phyloP scores from a whole-genome alignment of 331 rosid genomes.

The Pyracantha coccinea region DNA sequence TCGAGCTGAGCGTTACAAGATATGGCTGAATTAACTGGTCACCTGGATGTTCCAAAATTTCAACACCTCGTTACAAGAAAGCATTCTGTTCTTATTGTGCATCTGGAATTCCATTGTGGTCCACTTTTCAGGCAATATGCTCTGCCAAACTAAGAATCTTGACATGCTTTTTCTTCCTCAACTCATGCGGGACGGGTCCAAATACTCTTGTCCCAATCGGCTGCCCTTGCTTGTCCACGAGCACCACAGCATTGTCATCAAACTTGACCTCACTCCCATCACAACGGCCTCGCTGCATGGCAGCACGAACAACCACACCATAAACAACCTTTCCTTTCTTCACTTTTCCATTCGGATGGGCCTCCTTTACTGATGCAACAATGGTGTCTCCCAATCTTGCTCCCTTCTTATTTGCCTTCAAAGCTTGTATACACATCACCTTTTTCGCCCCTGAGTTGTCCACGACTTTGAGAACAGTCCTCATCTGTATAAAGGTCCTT shows the following conservation, averaged over 20 bases:
- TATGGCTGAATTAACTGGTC: not conserved
- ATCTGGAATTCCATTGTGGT: not conserved
- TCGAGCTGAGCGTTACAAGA: not conserved
- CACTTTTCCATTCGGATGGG: slow-evolving; percentile 82
- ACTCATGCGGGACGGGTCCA: slow-evolving; percentile 83
- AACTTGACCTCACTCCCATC: slow-evolving; percentile 88
- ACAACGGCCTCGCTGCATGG: slow-evolving; percentile 66
- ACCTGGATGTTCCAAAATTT: not conserved
- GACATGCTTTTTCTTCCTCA: slow-evolving; percentile 74
- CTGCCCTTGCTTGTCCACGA: slow-evolving; percentile 83
- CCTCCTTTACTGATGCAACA: slow-evolving; percentile 84
- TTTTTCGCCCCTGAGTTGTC: slow-evolving; percentile 85
- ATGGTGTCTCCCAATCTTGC: slow-evolving; percentile 90
- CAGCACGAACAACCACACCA: slow-evolving; percentile 77
- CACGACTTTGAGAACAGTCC: slow-evolving; percentile 92
- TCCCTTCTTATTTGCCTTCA: slow-evolving; percentile 71
- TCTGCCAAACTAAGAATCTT: slow-evolving; percentile 78
- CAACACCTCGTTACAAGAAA: not conserved
- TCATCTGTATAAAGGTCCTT: slow-evolving; percentile 83
- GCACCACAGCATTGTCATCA: slow-evolving; percentile 75
- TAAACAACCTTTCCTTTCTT: slow-evolving; percentile 74
- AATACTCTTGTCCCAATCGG: slow-evolving; percentile 84
- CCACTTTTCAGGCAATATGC: slow-evolving; percentile 49
- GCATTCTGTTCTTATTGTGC: not conserved
- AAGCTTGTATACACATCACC: slow-evolving; percentile 90